Conservation (phyloP, 352 stramenopile genomes). For the Peronospora farinosa region DNA sequence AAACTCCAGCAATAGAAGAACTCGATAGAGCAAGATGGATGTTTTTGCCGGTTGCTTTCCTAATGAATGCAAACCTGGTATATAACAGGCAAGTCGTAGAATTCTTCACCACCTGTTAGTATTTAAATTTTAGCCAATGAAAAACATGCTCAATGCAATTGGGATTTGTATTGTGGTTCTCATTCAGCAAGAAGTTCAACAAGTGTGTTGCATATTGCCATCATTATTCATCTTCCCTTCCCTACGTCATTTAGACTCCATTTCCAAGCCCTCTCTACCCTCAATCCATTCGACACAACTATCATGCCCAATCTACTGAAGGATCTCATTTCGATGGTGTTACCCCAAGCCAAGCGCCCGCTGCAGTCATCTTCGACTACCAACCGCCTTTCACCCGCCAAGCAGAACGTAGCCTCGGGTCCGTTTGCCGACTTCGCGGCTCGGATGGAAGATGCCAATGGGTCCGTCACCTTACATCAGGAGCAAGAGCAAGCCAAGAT, state of each 20-base stretch:
- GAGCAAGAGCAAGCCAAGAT: conserved; percentile 36
- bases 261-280: neutral
- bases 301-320: conserved; percentile 43
- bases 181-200: conserved; percentile 6
- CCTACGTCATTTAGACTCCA: conserved; percentile 21
- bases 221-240: conserved; percentile 28
- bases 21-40: too few relatives aligned
- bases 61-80: too few relatives aligned
- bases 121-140: neutral
- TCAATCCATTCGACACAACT: neutral
- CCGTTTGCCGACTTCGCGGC: conserved; percentile 19
- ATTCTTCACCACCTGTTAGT: neutral
- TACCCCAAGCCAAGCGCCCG: conserved; percentile 29
- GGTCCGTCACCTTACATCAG: conserved; percentile 20
- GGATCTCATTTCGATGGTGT: conserved; percentile 39
- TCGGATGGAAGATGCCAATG: conserved; percentile 17
- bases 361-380: conserved; percentile 24
- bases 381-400: conserved; percentile 24
- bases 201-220: neutral
- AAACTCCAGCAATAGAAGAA: too few relatives aligned
- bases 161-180: neutral
- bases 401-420: conserved; percentile 20
- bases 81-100: too few relatives aligned
- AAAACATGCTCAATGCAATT: neutral
- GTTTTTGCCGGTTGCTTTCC: too few relatives aligned